Percentiles rank a stretch among this genome's conserved stretches.
Evolutionary conservation across 768 basidiomycete species (phyloP).

Genomic region (Atractiella rhizophila): DNA sequence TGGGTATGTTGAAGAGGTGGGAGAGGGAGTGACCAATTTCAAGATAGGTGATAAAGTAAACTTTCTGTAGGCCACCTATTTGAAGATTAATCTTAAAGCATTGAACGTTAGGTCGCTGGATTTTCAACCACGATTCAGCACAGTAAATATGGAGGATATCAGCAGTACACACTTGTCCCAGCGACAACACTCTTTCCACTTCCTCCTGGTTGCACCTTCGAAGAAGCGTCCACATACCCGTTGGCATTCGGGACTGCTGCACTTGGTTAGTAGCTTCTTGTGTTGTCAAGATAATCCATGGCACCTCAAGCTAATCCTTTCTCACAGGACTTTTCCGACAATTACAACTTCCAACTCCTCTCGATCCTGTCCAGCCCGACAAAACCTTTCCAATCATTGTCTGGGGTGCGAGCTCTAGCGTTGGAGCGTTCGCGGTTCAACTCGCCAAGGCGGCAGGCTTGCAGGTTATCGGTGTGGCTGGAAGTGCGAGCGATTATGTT

Average conservation of each 20-base stretch:
- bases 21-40: conserved; percentile 11
- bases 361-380: not conserved
- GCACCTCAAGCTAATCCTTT: too few species aligned
- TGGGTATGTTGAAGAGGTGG: conserved; percentile 10
- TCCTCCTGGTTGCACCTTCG: conserved; percentile 8
- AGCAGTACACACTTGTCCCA: conserved; percentile 6
- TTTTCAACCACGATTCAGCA: conserved; percentile 13
- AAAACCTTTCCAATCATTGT: not conserved
- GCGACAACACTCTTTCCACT: conserved; percentile 7
- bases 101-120: too few species aligned
- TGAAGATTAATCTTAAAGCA: not conserved
- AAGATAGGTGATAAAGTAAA: conserved; percentile 11
- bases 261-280: too few species aligned
- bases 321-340: conserved; percentile 12
- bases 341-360: conserved; percentile 7
- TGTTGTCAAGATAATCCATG: too few species aligned
- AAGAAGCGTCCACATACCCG: conserved; percentile 15
- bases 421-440: conserved; percentile 16
- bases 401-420: conserved; percentile 12
- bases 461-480: conserved; percentile 14
- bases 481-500: conserved; percentile 3
- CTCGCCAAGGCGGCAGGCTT: conserved; percentile 13
- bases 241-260: conserved; percentile 16
- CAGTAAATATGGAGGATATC: conserved; percentile 14
- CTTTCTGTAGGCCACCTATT: not conserved